phyloP scores from a whole-genome alignment of 1,284 basidiomycete species.

The Coniferiporia weirii region DNA sequence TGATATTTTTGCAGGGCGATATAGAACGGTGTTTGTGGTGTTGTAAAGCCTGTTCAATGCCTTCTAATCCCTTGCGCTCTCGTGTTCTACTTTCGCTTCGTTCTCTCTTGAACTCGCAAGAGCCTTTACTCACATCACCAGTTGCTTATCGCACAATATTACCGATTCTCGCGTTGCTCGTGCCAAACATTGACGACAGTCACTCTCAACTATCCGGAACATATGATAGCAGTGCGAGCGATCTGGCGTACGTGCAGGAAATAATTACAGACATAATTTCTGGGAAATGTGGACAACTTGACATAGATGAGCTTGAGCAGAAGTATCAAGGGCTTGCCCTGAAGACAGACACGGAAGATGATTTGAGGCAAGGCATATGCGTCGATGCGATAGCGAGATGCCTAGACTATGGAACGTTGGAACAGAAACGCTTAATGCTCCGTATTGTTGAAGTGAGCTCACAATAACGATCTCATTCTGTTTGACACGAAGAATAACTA shows the following conservation, averaged over 20 bases:
- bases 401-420: constrained; percentile 30
- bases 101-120: constrained; percentile 41
- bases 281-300: constrained; percentile 30
- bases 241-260: constrained; percentile 27
- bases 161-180: constrained; percentile 47
- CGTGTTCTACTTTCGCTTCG: constrained; percentile 46
- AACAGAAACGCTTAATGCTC: constrained; percentile 29
- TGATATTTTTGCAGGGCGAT: constrained; percentile 34
- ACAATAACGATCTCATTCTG: background rate
- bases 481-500: background rate
- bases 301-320: constrained; percentile 29
- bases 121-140: constrained; percentile 39
- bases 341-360: constrained; percentile 28
- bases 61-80: constrained; percentile 35
- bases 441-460: constrained; percentile 19
- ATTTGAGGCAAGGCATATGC: constrained; percentile 31
- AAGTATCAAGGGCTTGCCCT: constrained; percentile 32
- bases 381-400: constrained; percentile 34
- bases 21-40: constrained; percentile 64
- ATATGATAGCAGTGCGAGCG: constrained; percentile 19
- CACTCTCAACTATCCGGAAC: background rate
- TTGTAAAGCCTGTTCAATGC: constrained; percentile 47
- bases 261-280: constrained; percentile 27
- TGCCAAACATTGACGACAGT: constrained; percentile 23
- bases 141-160: constrained; percentile 47